phyloP scores from a whole-genome alignment of 2,329 filamentous ascomycete genomes.

The Scedosporium dehoogii region DNA sequence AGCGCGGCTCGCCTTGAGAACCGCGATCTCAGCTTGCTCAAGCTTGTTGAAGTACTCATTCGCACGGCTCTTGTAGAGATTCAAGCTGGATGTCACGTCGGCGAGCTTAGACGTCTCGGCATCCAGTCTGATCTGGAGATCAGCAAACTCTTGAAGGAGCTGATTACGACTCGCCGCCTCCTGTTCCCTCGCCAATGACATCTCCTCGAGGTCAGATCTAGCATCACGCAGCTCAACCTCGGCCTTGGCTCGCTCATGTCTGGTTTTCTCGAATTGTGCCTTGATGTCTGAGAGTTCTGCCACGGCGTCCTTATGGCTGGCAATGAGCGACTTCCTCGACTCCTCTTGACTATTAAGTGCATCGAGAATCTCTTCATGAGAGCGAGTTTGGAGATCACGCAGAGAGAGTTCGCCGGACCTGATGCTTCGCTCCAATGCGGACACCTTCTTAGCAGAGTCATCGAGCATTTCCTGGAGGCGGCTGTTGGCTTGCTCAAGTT shows the following conservation, averaged over 20 bases:
- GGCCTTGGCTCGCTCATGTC: slow-evolving; percentile 65
- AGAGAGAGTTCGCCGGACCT: slow-evolving; percentile 79
- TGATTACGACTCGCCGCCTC: slow-evolving; percentile 82
- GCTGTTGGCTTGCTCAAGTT: slow-evolving; percentile 85
- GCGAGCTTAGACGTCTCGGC: slow-evolving; percentile 75
- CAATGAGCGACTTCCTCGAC: slow-evolving; percentile 68
- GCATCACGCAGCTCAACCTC: slow-evolving; percentile 84
- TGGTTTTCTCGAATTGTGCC: slow-evolving; percentile 75
- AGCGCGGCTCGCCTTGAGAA: slow-evolving; percentile 81
- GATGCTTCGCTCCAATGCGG: slow-evolving; percentile 76
- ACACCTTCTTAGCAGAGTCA: slow-evolving; percentile 87
- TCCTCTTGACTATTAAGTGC: slow-evolving; percentile 90
- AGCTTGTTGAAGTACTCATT: slow-evolving; percentile 97
- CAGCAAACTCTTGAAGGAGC: slow-evolving; percentile 82
- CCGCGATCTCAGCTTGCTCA: slow-evolving; percentile 91
- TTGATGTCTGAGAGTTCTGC: slow-evolving; percentile 81
- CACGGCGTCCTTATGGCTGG: slow-evolving; percentile 77
- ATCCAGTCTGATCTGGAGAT: slow-evolving; percentile 87
- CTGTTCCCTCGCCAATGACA: slow-evolving; percentile 69
- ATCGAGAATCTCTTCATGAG: slow-evolving; percentile 88
- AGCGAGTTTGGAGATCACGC: slow-evolving; percentile 84
- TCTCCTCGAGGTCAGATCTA: slow-evolving; percentile 73
- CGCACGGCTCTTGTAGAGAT: slow-evolving; percentile 80
- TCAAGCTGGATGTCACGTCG: slow-evolving; percentile 75
- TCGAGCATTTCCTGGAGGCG: slow-evolving; percentile 90